Evolutionary conservation across 1,139 yeast genomes (phyloP).

Genomic region (Nakaseomyces uthaithaninus): DNA sequence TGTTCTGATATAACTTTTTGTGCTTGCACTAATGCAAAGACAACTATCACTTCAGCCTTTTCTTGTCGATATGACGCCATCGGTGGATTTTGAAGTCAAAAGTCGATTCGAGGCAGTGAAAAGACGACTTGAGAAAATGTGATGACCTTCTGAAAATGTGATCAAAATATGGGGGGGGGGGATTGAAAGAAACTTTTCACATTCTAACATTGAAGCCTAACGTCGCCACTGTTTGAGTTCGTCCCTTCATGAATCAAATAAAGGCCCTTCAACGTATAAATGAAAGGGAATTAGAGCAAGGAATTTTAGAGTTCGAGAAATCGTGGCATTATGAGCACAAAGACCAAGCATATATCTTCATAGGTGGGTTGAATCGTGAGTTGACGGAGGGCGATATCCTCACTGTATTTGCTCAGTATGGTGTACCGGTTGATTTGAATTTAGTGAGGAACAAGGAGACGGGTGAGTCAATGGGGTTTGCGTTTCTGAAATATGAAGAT

Average conservation of each 20-base stretch:
- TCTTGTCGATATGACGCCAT: too few species aligned
- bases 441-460: slow-evolving; percentile 61
- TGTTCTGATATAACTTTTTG: too few species aligned
- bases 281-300: slow-evolving; percentile 55
- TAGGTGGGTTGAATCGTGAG: slow-evolving; percentile 63
- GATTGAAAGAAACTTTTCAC: too few species aligned
- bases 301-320: slow-evolving; percentile 46
- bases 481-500: slow-evolving; percentile 75
- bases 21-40: too few species aligned
- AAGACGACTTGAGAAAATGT: too few species aligned
- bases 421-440: slow-evolving; percentile 73
- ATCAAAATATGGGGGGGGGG: too few species aligned
- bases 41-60: too few species aligned
- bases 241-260: slow-evolving; percentile 26
- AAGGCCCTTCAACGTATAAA: slow-evolving; percentile 52
- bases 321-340: slow-evolving; percentile 88
- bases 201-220: too few species aligned
- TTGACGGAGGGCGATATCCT: slow-evolving; percentile 69
- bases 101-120: too few species aligned
- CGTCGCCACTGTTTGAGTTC: too few species aligned
- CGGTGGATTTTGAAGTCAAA: too few species aligned
- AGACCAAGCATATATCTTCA: slow-evolving; percentile 57
- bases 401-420: slow-evolving; percentile 80
- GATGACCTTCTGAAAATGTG: too few species aligned
- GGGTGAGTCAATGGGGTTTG: slow-evolving; percentile 70